A percentile compares a stretch with the other conserved stretches of the same genome.
These are phyloP conservation scores for Lentinula guzmanii DNA, from an alignment of 768 basidiomycete genomes.

Conservation along the genomic window DNA sequence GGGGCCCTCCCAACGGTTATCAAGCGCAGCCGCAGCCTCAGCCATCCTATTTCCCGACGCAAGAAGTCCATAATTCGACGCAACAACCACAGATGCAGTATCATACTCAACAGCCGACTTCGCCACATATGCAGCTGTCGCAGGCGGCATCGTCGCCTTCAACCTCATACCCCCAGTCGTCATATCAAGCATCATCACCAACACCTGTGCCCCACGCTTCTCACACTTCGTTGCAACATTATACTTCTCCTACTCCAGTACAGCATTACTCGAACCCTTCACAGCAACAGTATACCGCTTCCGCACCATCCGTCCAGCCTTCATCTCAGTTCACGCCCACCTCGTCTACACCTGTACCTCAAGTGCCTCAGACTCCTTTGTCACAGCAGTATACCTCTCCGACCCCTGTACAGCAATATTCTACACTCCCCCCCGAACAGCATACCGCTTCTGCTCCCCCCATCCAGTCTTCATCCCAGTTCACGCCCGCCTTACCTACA, in stretches of 20 bases:
- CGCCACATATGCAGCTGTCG: constrained; percentile 12
- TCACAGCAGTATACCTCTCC: constrained; percentile 18
- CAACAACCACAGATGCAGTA: constrained; percentile 15
- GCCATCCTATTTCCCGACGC: constrained; percentile 15
- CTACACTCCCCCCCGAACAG: constrained; percentile 12
- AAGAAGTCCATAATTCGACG: background rate
- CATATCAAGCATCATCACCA: constrained; percentile 11
- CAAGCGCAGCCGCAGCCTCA: constrained; percentile 16
- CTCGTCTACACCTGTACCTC: background rate
- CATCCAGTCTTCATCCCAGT: constrained; percentile 17
- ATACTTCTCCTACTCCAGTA: constrained; percentile 13
- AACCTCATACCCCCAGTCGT: background rate
- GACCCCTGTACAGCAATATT: constrained; percentile 16
- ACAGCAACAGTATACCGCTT: constrained; percentile 15
- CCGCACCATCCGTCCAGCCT: background rate
- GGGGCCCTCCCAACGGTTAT: constrained; percentile 21
- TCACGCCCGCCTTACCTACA: constrained; percentile 11
- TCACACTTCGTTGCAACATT: constrained; percentile 20
- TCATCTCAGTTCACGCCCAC: background rate
- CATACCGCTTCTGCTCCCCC: background rate
- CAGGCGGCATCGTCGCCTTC: constrained; percentile 8
- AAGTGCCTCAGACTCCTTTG: constrained; percentile 9
- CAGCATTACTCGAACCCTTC: constrained; percentile 19
- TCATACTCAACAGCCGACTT: constrained; percentile 11
- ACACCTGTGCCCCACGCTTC: constrained; percentile 15